These are phyloP conservation scores for Rhizopogon salebrosus DNA, from an alignment of 768 basidiomycete genomes.

Conservation along the genomic window DNA sequence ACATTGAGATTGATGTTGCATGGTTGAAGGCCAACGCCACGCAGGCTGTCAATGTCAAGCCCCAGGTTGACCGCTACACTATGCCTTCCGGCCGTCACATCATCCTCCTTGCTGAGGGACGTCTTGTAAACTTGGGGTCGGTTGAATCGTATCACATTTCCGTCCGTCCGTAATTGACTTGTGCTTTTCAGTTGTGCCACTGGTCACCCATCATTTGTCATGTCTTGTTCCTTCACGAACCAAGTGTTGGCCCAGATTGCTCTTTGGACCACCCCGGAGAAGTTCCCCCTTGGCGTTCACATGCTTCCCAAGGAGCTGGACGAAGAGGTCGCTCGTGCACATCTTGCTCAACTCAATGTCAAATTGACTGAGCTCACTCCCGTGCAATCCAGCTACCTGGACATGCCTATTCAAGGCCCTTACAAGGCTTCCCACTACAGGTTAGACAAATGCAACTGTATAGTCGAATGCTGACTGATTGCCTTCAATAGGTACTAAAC, in stretches of 20 bases:
- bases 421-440: conserved; percentile 74
- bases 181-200: conserved; percentile 71
- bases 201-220: conserved; percentile 98
- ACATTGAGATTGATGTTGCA: conserved; percentile 92
- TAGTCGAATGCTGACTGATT: neutral
- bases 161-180: conserved; percentile 1
- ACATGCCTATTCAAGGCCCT: conserved; percentile 78
- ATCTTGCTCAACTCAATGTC: conserved; percentile 87
- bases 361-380: conserved; percentile 76
- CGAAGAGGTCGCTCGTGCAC: conserved; percentile 98
- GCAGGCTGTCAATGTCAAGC: conserved; percentile 86
- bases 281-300: conserved; percentile 96
- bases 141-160: conserved; percentile 13
- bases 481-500: conserved; percentile 24
- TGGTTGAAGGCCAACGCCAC: conserved; percentile 95
- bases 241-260: conserved; percentile 98
- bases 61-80: conserved; percentile 97
- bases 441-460: conserved; percentile 20
- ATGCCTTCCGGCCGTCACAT: conserved; percentile 90
- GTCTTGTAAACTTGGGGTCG: conserved; percentile 96
- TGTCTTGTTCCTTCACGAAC: conserved; percentile 99
- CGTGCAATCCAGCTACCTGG: conserved; percentile 86
- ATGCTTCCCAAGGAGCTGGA: conserved; percentile 98
- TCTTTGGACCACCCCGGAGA: conserved; percentile 88
- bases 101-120: conserved; percentile 96